A percentile compares a stretch with the other conserved stretches of the same genome.
Evolutionary conservation across 164 flowering plant species (phyloP).

Genomic region (Vitis rupestris): DNA sequence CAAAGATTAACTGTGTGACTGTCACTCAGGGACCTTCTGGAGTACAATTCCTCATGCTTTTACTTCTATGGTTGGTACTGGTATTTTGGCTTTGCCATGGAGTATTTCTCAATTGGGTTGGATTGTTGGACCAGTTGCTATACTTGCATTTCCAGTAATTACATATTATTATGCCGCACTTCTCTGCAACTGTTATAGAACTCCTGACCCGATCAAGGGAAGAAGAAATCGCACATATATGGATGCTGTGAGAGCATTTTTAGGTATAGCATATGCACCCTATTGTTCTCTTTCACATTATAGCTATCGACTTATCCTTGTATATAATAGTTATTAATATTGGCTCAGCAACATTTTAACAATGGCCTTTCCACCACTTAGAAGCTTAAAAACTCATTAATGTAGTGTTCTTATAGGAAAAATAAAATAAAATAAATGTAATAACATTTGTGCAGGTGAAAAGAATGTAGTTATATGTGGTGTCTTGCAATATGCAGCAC

Average conservation of each 20-base stretch:
- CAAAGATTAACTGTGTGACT: too few species aligned
- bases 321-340: too few species aligned
- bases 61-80: slow-evolving; percentile 41
- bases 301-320: too few species aligned
- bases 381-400: too few species aligned
- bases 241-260: slow-evolving; percentile 29
- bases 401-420: too few species aligned
- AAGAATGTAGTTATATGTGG: slow-evolving; percentile 20
- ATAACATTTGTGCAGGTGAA: slow-evolving; percentile 16
- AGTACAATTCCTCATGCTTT: slow-evolving; percentile 39
- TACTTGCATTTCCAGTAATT: slow-evolving; percentile 27
- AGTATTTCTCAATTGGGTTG: slow-evolving; percentile 49
- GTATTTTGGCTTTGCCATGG: slow-evolving; percentile 46
- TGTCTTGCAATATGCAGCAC: slow-evolving; percentile 20
- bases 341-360: too few species aligned
- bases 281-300: too few species aligned
- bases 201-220: slow-evolving; percentile 41
- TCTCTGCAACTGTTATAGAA: slow-evolving; percentile 41
- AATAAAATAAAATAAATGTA: too few species aligned
- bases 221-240: slow-evolving; percentile 36
- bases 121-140: slow-evolving; percentile 32
- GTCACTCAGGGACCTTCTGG: slow-evolving; percentile 31
- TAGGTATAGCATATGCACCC: slow-evolving; percentile 19
- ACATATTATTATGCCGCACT: slow-evolving; percentile 32
- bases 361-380: too few species aligned